Evolutionary conservation across 192 early-diverging fungal genomes (phyloP), one percentile per base, ranked within the genome.

Genomic region (Rhizophagus clarus): DNA sequence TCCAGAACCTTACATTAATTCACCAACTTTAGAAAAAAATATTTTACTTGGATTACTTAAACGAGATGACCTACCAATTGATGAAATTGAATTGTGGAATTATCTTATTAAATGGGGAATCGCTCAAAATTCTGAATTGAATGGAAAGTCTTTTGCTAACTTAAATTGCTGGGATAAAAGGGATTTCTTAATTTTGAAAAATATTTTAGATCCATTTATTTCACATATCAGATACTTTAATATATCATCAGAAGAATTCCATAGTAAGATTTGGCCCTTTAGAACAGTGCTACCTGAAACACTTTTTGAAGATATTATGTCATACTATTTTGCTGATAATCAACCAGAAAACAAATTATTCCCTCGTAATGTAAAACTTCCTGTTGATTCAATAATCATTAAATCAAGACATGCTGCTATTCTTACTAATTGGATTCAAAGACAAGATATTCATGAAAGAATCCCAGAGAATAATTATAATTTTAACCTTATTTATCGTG

Each of bases 61-160:
- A 26, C 24, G 47, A 26, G 60, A 77, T 47, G 76, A 45, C 47
- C 20, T 77, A 9, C 1, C 12, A 47, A 77, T 77, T 24, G 76
- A 77, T 22, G 76, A 77, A 51, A 24, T 77, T 17, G 62, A 77
- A n/a, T 12, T 68, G 3, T 77, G 76, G 76, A 49, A 77, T 67
- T 10, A 77, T 67, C 12, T 77, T 4, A 49, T 77, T 26, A 63
- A 40, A 40, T 77, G 76, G 76, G 76, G 76, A 28, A 42, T 26
- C 1, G 22, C 76, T 31, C 61, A 77, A 40, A 61, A 63, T 26
- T 45, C 20, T 0, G 31, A n/a, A 24, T n/a, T 74, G 11, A 24
- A 60, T 0, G n/a, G 28, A 12, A 28, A 26, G 24, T 26, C 1
- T 51, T 11, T 9, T 3, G 14, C 26, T 17, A 6, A 32, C 7